Percentiles rank a stretch among this genome's conserved stretches.
These are phyloP conservation scores for Acer yangbiense DNA, from an alignment of 345 rosid genomes.

Conservation along the genomic window DNA sequence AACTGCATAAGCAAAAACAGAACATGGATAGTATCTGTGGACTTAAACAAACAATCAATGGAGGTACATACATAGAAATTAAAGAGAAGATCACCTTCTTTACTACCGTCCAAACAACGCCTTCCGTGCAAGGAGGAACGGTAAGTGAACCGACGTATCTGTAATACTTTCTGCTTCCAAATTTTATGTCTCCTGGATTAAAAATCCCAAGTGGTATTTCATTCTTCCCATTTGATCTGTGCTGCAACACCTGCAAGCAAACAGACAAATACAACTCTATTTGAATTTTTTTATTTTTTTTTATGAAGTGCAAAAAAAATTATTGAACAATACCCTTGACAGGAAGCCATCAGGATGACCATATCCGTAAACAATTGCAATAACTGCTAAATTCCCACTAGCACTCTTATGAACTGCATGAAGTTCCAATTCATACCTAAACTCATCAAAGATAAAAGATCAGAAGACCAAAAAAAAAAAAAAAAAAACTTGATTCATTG, in stretches of 20 bases:
- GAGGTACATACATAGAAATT: background rate
- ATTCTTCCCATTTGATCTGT: slow-evolving; percentile 24
- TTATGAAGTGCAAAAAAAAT: too few species aligned
- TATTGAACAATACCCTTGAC: slow-evolving; percentile 34
- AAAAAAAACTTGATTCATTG: too few species aligned
- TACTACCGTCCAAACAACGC: slow-evolving; percentile 66
- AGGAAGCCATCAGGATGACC: slow-evolving; percentile 65
- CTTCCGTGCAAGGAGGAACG: slow-evolving; percentile 75
- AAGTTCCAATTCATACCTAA: slow-evolving; percentile 57
- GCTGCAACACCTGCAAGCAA: slow-evolving; percentile 41
- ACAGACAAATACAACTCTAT: too few species aligned
- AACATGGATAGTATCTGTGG: background rate
- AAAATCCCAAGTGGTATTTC: slow-evolving; percentile 41
- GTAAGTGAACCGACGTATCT: slow-evolving; percentile 78
- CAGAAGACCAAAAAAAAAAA: background rate
- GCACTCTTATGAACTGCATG: slow-evolving; percentile 59
- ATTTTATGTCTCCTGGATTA: slow-evolving; percentile 50
- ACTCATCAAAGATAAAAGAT: background rate
- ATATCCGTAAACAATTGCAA: slow-evolving; percentile 52
- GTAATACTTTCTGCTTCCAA: slow-evolving; percentile 55
- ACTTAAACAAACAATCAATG: background rate
- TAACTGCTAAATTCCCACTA: slow-evolving; percentile 41
- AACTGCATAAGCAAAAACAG: slow-evolving; percentile 33
- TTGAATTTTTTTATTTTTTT: too few species aligned
- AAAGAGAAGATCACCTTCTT: slow-evolving; percentile 33